phyloP scores from a whole-genome alignment of 108 stramenopile species.

The Fragilariopsis cylindrus region DNA sequence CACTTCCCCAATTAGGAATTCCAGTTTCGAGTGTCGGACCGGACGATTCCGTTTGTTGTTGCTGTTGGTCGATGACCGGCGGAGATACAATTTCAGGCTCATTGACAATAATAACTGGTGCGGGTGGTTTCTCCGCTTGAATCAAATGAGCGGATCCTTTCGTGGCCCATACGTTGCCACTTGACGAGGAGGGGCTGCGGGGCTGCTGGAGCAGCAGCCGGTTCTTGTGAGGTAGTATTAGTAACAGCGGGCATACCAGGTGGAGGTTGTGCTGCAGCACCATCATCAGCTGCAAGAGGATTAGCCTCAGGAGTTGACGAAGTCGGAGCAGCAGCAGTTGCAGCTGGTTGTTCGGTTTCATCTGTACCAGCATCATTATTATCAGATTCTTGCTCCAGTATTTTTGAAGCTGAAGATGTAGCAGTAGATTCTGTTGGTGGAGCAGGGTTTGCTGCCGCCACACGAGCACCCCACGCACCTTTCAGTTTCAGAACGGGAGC shows the following conservation, averaged over 20 bases:
- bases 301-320: constrained; percentile 22
- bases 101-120: constrained; percentile 9
- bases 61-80: not conserved
- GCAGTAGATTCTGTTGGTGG: constrained; percentile 24
- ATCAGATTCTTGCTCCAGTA: constrained; percentile 10
- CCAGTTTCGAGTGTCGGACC: constrained; percentile 25
- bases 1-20: constrained; percentile 23
- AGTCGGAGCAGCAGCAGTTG: constrained; percentile 7
- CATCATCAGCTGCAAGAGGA: constrained; percentile 42
- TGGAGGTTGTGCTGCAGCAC: not conserved
- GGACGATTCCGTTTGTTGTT: not conserved
- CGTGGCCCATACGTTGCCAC: constrained; percentile 88
- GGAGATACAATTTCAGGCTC: constrained; percentile 11
- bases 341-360: constrained; percentile 29
- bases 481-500: constrained; percentile 44
- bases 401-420: constrained; percentile 12
- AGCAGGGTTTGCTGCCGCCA: constrained; percentile 33
- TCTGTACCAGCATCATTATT: constrained; percentile 25
- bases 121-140: constrained; percentile 64
- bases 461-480: constrained; percentile 69
- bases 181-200: constrained; percentile 22
- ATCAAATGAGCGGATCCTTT: constrained; percentile 88
- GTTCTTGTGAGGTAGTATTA: constrained; percentile 24
- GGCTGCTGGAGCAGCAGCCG: constrained; percentile 46
- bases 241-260: constrained; percentile 2